Conservation (phyloP, 23 red algal genomes). For the Agarophyton chilense region DNA sequence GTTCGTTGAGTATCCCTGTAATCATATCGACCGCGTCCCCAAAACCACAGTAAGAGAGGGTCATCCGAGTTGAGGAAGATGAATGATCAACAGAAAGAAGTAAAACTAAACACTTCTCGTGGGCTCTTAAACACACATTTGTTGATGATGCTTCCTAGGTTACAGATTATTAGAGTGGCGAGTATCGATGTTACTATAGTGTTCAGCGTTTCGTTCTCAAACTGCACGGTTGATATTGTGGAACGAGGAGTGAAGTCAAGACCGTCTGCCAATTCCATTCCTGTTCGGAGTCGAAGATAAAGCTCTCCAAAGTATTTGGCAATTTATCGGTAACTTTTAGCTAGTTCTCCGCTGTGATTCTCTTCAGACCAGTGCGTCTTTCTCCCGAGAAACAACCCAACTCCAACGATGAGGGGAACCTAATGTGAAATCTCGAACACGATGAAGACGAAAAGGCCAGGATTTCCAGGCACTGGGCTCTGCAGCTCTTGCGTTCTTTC, state of each 20-base stretch:
- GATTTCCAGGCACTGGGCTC: no score
- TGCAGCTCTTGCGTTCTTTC: no score
- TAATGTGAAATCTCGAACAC: no score
- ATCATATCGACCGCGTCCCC: slow-evolving; percentile 13
- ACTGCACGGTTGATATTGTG: slow-evolving; percentile 36
- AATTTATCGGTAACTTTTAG: no score
- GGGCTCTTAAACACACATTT: neutral
- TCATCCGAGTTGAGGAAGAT: slow-evolving; percentile 50
- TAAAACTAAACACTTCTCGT: neutral
- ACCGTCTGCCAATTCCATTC: neutral
- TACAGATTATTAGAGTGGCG: neutral
- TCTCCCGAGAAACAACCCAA: no score
- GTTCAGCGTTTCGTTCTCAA: slow-evolving; percentile 18
- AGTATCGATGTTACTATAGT: slow-evolving; percentile 3
- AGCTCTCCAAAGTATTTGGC: no score
- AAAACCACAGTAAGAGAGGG: neutral
- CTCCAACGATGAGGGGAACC: no score
- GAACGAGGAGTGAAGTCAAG: slow-evolving; percentile 13
- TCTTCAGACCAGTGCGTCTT: no score
- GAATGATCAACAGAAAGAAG: neutral
- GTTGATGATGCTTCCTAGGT: slow-evolving; percentile 7
- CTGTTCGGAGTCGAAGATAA: no score
- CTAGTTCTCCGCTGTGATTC: no score
- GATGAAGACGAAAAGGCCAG: no score
- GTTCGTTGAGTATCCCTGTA: neutral